Percentiles rank a stretch among this genome's conserved stretches.
Evolutionary conservation across 345 rosid species (phyloP).

Genomic region (Sapria himalayana): DNA sequence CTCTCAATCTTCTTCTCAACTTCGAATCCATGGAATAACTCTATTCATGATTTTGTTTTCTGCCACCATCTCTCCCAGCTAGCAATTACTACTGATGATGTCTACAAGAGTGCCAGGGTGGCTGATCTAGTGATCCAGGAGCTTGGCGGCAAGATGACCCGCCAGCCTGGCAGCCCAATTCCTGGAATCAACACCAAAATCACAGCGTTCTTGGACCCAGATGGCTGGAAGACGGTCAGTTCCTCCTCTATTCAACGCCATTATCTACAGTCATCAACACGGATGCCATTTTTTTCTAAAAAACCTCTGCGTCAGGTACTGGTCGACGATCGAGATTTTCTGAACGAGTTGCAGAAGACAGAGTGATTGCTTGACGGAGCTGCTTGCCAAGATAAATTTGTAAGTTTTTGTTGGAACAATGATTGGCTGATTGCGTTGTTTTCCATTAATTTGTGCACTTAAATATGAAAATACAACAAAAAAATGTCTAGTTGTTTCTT

Average conservation of each 20-base stretch:
- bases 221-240: conserved; percentile 95
- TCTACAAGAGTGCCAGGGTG: conserved; percentile 84
- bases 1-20: neutral
- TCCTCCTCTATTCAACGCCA: neutral
- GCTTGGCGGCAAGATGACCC: conserved; percentile 70
- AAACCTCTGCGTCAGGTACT: conserved; percentile 24
- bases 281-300: neutral
- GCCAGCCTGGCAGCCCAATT: conserved; percentile 92
- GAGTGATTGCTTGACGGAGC: neutral
- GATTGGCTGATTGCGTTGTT: too few relatives aligned
- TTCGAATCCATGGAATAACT: neutral
- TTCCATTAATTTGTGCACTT: too few relatives aligned
- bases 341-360: conserved; percentile 45
- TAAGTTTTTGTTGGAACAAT: too few relatives aligned
- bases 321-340: conserved; percentile 88
- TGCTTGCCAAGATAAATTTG: too few relatives aligned
- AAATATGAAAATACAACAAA: too few relatives aligned
- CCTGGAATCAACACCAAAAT: conserved; percentile 93
- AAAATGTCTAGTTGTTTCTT: too few relatives aligned
- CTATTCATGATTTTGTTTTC: neutral
- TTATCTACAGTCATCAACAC: neutral
- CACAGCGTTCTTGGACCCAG: conserved; percentile 92
- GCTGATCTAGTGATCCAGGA: conserved; percentile 40
- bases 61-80: conserved; percentile 20
- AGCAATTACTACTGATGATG: conserved; percentile 93